Conservation (phyloP, 2,329 filamentous ascomycete species). For the Fragosphaeria purpurea region DNA sequence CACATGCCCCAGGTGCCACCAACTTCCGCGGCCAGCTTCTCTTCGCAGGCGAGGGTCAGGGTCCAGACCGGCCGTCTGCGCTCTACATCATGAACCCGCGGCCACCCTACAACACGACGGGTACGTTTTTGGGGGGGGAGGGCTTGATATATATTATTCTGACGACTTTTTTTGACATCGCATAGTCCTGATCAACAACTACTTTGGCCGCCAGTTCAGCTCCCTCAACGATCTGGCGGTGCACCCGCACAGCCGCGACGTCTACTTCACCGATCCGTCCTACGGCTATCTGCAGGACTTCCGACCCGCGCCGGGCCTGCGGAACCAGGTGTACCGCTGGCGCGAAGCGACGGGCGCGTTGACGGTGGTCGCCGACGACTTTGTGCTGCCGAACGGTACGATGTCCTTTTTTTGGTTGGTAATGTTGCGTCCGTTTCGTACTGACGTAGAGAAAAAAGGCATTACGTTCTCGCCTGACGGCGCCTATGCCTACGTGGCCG, state of each 20-base stretch:
- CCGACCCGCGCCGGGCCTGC: slow-evolving; percentile 40
- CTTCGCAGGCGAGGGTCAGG: slow-evolving; percentile 41
- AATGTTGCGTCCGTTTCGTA: no score
- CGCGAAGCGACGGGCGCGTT: slow-evolving; percentile 40
- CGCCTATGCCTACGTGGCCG: slow-evolving; percentile 42
- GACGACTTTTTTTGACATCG: no score
- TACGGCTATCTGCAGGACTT: slow-evolving; percentile 52
- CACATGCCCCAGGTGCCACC: slow-evolving; percentile 30
- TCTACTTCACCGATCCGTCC: slow-evolving; percentile 56
- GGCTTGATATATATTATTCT: no score
- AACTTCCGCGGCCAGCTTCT: slow-evolving; percentile 40
- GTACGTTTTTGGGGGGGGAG: slow-evolving; percentile 18
- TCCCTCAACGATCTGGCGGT: slow-evolving; percentile 49
- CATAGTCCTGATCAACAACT: slow-evolving; percentile 45
- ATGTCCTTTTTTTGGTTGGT: no score
- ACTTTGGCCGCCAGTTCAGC: slow-evolving; percentile 48
- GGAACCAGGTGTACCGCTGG: slow-evolving; percentile 49
- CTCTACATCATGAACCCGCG: slow-evolving; percentile 33
- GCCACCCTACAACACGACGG: slow-evolving; percentile 39
- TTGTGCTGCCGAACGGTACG: slow-evolving; percentile 42
- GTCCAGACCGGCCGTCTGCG: slow-evolving; percentile 28
- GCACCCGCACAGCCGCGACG: slow-evolving; percentile 41
- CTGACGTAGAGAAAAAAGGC: slow-evolving; percentile 20
- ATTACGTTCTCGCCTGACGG: slow-evolving; percentile 47
- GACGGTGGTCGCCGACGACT: slow-evolving; percentile 47